These are phyloP conservation scores for Saturnispora diversa DNA, from an alignment of 805 yeast genomes.

Conservation along the genomic window DNA sequence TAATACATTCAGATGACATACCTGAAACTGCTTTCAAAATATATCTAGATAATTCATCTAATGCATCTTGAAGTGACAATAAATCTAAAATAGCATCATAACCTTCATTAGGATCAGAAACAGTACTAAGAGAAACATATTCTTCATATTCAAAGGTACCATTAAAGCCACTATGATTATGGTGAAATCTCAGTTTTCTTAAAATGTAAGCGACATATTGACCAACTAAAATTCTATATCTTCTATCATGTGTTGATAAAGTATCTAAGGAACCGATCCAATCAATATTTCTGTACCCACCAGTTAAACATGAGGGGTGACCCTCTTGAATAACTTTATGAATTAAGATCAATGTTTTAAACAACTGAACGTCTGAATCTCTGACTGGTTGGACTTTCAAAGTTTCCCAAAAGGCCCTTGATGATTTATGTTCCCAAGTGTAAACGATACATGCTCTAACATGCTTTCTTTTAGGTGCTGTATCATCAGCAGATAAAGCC, in stretches of 20 bases:
- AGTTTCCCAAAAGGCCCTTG: conserved; percentile 78
- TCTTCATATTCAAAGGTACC: conserved; percentile 97
- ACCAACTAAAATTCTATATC: conserved; percentile 64
- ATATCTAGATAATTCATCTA: conserved; percentile 69
- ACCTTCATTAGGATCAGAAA: conserved; percentile 92
- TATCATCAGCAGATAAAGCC: conserved; percentile 79
- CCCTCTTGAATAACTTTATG: conserved; percentile 97
- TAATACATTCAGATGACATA: conserved; percentile 61
- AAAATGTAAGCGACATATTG: conserved; percentile 69
- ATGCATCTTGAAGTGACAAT: conserved; percentile 75
- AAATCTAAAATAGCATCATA: conserved; percentile 81
- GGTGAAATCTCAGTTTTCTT: conserved; percentile 73
- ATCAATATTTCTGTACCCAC: conserved; percentile 68
- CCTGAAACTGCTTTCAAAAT: conserved; percentile 57
- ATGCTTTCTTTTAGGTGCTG: conserved; percentile 93
- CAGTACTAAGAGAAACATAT: conserved; percentile 77
- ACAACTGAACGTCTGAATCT: conserved; percentile 73
- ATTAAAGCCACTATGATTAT: conserved; percentile 78
- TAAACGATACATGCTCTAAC: conserved; percentile 92
- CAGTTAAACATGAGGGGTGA: conserved; percentile 76
- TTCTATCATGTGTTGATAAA: conserved; percentile 36
- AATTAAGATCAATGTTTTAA: conserved; percentile 75
- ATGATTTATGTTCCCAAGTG: conserved; percentile 91
- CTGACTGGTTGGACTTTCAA: conserved; percentile 74
- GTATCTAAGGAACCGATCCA: conserved; percentile 72